Conservation (phyloP, 2,329 filamentous ascomycete genomes). For the Neonectria hederae region DNA sequence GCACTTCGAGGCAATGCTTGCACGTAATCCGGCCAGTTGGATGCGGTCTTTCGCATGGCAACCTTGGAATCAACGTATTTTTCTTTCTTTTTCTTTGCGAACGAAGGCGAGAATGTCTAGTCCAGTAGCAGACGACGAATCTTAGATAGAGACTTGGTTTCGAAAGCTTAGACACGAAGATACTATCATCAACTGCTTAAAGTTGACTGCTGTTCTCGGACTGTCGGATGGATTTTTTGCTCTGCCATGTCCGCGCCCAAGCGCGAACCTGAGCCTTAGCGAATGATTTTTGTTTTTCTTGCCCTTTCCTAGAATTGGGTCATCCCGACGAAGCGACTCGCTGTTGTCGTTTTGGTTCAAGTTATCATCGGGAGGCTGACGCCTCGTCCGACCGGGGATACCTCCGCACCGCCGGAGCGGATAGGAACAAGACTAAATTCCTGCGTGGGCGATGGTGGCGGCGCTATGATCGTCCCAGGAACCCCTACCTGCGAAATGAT, state of each 20-base stretch:
- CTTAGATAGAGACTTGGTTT: not conserved
- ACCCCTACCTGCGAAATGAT: slow-evolving; percentile 37
- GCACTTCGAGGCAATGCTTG: not conserved
- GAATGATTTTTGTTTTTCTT: not conserved
- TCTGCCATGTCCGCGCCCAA: not conserved
- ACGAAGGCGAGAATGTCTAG: not conserved
- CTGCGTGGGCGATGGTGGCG: slow-evolving; percentile 13
- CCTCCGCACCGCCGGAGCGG: slow-evolving; percentile 1
- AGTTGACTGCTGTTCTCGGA: slow-evolving; percentile 15
- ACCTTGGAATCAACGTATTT: not conserved
- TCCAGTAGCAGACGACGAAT: not conserved
- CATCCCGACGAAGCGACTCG: not conserved
- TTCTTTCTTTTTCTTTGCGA: not conserved
- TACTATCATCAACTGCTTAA: not conserved
- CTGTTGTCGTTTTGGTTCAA: slow-evolving; percentile 1
- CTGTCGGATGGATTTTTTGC: slow-evolving; percentile 2
- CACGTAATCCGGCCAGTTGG: not conserved
- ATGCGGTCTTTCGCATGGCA: not conserved
- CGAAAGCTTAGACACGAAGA: not conserved
- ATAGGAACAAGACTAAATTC: slow-evolving; percentile 4
- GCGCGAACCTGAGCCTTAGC: not conserved
- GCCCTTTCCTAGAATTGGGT: not conserved
- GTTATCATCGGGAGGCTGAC: slow-evolving; percentile 14
- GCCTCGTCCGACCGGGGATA: slow-evolving; percentile 5
- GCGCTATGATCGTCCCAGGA: slow-evolving; percentile 4